These are phyloP conservation scores for Gaultheria prostrata DNA, from an alignment of 148 eudicot genomes.

Conservation along the genomic window DNA sequence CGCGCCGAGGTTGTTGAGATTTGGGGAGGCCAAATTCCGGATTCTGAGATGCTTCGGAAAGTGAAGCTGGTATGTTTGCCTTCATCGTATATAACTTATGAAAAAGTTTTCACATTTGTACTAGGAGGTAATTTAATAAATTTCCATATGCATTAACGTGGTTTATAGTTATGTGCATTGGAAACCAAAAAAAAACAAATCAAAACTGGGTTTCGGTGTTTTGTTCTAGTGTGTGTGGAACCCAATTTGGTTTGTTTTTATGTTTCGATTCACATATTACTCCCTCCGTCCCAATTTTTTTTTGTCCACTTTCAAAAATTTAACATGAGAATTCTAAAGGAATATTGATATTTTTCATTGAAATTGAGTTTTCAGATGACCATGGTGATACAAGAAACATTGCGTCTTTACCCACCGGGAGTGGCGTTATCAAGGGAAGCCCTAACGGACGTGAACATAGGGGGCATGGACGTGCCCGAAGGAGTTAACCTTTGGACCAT, in stretches of 20 bases:
- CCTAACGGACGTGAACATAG: slow-evolving; percentile 15
- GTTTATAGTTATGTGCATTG: too few species aligned
- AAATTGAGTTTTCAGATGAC: background rate
- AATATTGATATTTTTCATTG: background rate
- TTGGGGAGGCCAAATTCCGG: slow-evolving; percentile 15
- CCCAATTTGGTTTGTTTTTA: too few species aligned
- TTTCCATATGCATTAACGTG: too few species aligned
- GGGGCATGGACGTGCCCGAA: slow-evolving; percentile 15
- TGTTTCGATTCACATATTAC: too few species aligned
- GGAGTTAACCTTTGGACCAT: slow-evolving; percentile 21
- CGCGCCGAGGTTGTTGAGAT: slow-evolving; percentile 17
- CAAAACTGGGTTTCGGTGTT: too few species aligned
- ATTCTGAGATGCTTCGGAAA: slow-evolving; percentile 18
- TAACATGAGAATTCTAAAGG: background rate
- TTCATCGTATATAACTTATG: background rate
- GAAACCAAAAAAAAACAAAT: too few species aligned
- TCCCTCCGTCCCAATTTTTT: too few species aligned
- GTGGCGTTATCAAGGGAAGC: slow-evolving; percentile 9
- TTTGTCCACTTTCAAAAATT: too few species aligned
- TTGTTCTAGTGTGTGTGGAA: too few species aligned
- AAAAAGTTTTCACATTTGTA: background rate
- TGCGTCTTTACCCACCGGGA: slow-evolving; percentile 16
- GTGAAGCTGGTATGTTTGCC: background rate
- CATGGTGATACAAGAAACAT: slow-evolving; percentile 20
- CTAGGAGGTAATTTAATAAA: too few species aligned